phyloP scores from a whole-genome alignment of 441 rosid genomes.

The Adansonia madagascariensis region DNA sequence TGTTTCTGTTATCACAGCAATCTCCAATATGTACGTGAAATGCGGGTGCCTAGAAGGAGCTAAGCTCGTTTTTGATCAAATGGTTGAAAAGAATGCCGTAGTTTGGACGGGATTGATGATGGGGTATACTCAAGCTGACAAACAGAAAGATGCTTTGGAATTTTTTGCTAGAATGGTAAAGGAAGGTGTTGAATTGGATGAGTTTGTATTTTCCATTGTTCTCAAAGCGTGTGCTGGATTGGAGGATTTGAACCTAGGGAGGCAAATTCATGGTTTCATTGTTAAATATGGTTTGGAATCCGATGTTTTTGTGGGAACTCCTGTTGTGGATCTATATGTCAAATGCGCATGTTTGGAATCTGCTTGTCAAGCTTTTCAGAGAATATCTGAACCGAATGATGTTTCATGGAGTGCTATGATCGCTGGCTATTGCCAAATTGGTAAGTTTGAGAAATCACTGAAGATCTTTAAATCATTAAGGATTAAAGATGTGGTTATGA shows the following conservation, averaged over 20 bases:
- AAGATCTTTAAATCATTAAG: slow-evolving; percentile 47
- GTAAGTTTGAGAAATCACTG: slow-evolving; percentile 46
- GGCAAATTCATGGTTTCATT: slow-evolving; percentile 54
- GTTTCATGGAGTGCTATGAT: slow-evolving; percentile 63
- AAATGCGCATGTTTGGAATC: slow-evolving; percentile 52
- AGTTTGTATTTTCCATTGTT: slow-evolving; percentile 56
- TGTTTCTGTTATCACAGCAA: slow-evolving; percentile 38
- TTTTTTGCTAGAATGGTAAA: slow-evolving; percentile 43
- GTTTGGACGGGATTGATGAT: slow-evolving; percentile 62
- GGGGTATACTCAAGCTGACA: slow-evolving; percentile 52
- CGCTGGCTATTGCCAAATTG: slow-evolving; percentile 54
- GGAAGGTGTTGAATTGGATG: slow-evolving; percentile 57
- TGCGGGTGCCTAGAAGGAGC: slow-evolving; percentile 58
- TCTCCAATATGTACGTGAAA: slow-evolving; percentile 60
- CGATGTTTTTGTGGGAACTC: slow-evolving; percentile 64
- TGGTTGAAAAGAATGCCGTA: slow-evolving; percentile 48
- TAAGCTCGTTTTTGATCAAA: slow-evolving; percentile 46
- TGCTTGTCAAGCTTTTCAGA: slow-evolving; percentile 50
- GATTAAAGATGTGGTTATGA: slow-evolving; percentile 35
- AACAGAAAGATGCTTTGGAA: slow-evolving; percentile 42
- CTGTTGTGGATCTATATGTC: slow-evolving; percentile 58
- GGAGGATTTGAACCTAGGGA: slow-evolving; percentile 47
- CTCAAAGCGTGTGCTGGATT: slow-evolving; percentile 62
- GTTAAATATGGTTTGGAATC: slow-evolving; percentile 56
- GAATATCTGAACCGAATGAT: slow-evolving; percentile 56